Conservation (phyloP, 176 grass and related monocot species). For the Ananas comosus region DNA sequence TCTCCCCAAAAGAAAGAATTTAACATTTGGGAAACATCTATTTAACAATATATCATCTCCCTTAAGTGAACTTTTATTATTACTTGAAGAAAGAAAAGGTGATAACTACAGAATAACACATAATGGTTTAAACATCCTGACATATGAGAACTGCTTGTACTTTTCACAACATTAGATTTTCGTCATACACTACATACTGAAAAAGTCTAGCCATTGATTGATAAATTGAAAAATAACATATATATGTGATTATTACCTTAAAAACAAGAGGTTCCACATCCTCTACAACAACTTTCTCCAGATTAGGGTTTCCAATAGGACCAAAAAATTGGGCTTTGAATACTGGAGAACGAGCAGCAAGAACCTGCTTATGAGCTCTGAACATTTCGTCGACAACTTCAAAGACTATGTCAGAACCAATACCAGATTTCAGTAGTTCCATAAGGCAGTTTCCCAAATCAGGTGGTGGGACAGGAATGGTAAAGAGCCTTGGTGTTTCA, state of each 20-base stretch:
- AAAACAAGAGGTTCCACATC: constrained; percentile 81
- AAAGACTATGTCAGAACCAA: constrained; percentile 68
- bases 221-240: background rate
- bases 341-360: constrained; percentile 76
- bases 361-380: constrained; percentile 66
- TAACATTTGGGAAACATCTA: too few relatives aligned
- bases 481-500: constrained; percentile 49
- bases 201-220: background rate
- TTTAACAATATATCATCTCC: too few relatives aligned
- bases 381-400: constrained; percentile 55
- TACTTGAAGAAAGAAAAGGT: too few relatives aligned
- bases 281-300: constrained; percentile 47
- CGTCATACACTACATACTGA: background rate
- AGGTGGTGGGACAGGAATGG: constrained; percentile 43
- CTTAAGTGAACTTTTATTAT: too few relatives aligned
- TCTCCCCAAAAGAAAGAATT: too few relatives aligned
- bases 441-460: constrained; percentile 60
- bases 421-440: constrained; percentile 38
- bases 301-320: constrained; percentile 61
- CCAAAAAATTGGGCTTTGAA: constrained; percentile 93
- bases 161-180: background rate
- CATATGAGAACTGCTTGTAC: too few relatives aligned
- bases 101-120: too few relatives aligned
- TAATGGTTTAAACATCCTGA: too few relatives aligned
- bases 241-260: constrained; percentile 42